phyloP scores from a whole-genome alignment of 805 yeast genomes.

The Cyberlindnera xylosilytica region DNA sequence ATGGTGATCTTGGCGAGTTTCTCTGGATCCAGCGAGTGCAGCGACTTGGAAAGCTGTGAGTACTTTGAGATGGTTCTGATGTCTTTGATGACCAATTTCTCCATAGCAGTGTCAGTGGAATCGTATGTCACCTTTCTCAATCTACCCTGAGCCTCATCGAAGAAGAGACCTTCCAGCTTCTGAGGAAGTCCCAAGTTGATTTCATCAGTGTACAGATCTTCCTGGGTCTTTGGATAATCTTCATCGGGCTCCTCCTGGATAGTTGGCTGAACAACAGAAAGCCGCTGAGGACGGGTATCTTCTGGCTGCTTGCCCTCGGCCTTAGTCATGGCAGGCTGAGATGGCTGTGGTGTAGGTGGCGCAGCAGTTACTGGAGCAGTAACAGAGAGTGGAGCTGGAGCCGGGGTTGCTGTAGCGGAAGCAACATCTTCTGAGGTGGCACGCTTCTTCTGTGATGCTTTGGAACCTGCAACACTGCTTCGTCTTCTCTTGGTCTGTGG shows the following conservation, averaged over 20 bases:
- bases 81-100: conserved; percentile 18
- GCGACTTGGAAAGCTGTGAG: conserved; percentile 34
- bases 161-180: conserved; percentile 10
- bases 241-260: conserved; percentile 5
- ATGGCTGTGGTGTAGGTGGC: conserved; percentile 11
- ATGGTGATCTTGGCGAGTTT: conserved; percentile 39
- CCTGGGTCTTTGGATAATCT: neutral
- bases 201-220: neutral
- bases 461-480: conserved; percentile 7
- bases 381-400: neutral
- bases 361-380: conserved; percentile 9
- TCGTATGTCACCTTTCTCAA: conserved; percentile 10
- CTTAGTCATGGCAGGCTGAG: conserved; percentile 2
- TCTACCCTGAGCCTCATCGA: conserved; percentile 3
- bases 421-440: conserved; percentile 4
- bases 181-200: neutral
- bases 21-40: conserved; percentile 35
- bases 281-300: neutral
- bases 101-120: neutral
- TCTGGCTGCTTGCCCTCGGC: conserved; percentile 11
- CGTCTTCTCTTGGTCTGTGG: conserved; percentile 12
- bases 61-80: conserved; percentile 17
- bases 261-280: conserved; percentile 4
- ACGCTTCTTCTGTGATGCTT: conserved; percentile 6
- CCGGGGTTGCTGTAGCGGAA: neutral